Percentiles rank a stretch among this genome's conserved stretches.
Evolutionary conservation across 495 filamentous ascomycete genomes (phyloP).

Genomic region (Aspergillus steynii): DNA sequence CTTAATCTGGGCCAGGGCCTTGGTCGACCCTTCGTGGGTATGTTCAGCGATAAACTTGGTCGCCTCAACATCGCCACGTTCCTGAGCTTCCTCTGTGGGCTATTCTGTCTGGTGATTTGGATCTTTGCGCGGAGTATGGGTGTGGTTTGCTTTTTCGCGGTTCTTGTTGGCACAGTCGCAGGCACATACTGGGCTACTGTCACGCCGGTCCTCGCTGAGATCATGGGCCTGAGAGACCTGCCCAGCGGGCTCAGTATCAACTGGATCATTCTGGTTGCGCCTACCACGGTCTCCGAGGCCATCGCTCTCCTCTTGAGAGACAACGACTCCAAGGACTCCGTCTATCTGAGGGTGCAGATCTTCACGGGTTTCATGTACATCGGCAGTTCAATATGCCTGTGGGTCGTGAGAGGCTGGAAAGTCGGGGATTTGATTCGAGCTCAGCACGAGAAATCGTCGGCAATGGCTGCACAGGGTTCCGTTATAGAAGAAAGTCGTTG

Average conservation of each 20-base stretch:
- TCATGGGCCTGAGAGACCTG: constrained; percentile 70
- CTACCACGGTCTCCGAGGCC: constrained; percentile 72
- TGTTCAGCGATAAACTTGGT: constrained; percentile 70
- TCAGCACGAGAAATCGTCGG: constrained; percentile 20
- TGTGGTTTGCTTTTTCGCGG: constrained; percentile 67
- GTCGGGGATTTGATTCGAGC: constrained; percentile 53
- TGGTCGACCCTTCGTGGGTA: constrained; percentile 71
- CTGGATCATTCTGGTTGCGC: constrained; percentile 73
- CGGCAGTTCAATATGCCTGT: constrained; percentile 52
- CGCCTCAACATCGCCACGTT: constrained; percentile 70
- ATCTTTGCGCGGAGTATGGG: constrained; percentile 65
- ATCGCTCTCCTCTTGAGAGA: constrained; percentile 69
- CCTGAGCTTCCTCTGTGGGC: constrained; percentile 62
- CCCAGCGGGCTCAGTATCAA: constrained; percentile 73
- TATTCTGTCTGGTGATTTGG: constrained; percentile 74
- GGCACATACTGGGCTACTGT: constrained; percentile 73
- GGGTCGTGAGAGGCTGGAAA: constrained; percentile 57
- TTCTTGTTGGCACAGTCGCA: constrained; percentile 68
- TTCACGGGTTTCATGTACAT: constrained; percentile 69
- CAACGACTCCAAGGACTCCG: constrained; percentile 33
- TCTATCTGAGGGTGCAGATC: constrained; percentile 64
- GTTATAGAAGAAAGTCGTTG: background rate
- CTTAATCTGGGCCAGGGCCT: constrained; percentile 71
- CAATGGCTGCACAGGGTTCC: background rate
- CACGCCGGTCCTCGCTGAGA: constrained; percentile 73